A percentile compares a stretch with the other conserved stretches of the same genome.
These are phyloP conservation scores for Rehmannia glutinosa DNA, from an alignment of 257 asterid species.

Conservation along the genomic window DNA sequence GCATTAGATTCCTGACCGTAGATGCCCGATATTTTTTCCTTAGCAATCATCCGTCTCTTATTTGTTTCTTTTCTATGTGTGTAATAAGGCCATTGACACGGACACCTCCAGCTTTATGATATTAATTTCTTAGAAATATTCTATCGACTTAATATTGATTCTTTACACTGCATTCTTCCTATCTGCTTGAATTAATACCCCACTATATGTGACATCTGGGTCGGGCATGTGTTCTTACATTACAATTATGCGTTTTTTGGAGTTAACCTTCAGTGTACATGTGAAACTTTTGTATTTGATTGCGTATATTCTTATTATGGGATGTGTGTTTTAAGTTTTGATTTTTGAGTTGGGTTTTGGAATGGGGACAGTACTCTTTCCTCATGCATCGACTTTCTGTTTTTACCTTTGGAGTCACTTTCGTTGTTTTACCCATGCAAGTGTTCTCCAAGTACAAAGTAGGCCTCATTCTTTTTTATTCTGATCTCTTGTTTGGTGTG, in stretches of 20 bases:
- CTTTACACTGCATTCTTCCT: too few species aligned
- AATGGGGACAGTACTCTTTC: background rate
- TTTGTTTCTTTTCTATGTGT: background rate
- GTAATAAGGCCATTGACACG: background rate
- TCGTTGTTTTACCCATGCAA: background rate
- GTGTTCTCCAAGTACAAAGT: background rate
- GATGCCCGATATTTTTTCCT: background rate
- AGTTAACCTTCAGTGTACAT: background rate
- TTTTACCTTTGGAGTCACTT: background rate
- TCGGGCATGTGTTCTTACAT: background rate
- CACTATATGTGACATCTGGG: background rate
- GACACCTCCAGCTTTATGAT: background rate
- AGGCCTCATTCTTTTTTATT: background rate
- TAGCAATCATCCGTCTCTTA: background rate
- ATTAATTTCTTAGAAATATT: too few species aligned
- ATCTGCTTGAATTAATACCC: too few species aligned
- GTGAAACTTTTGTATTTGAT: background rate
- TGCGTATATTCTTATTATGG: background rate
- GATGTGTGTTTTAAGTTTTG: background rate
- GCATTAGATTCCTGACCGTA: slow-evolving; percentile 3
- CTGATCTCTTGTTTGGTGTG: slow-evolving; percentile 5
- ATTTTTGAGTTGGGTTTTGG: background rate
- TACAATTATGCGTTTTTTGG: background rate
- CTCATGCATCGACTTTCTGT: background rate
- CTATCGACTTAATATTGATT: too few species aligned